Conservation (phyloP, 2,329 filamentous ascomycete species). For the Beauveria pseudobassiana region DNA sequence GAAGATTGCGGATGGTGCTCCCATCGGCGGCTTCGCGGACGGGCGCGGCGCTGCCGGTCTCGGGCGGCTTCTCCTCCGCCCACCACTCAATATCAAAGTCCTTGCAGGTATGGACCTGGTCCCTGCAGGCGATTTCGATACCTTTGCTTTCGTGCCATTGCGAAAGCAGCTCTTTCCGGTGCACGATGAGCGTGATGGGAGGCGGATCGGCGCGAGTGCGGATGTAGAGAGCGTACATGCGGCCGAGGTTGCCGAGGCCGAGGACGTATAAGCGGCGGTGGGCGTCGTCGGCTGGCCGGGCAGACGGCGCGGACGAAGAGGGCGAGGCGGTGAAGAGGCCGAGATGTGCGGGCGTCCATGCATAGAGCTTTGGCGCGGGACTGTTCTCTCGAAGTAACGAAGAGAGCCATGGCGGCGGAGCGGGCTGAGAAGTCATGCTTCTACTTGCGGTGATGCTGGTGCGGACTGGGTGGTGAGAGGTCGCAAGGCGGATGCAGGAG, state of each 20-base stretch:
- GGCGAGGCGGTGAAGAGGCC: not conserved
- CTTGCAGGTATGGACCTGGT: conserved; percentile 22
- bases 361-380: conserved; percentile 28
- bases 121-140: conserved; percentile 36
- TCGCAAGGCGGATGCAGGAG: not conserved
- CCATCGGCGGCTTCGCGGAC: conserved; percentile 33
- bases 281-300: conserved; percentile 11
- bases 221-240: conserved; percentile 68
- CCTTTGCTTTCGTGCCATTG: conserved; percentile 39
- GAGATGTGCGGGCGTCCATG: conserved; percentile 28
- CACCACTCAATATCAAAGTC: conserved; percentile 48
- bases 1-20: conserved; percentile 57
- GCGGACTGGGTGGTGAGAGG: not conserved
- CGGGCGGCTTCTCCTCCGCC: conserved; percentile 33
- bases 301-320: not conserved
- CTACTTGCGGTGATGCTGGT: not conserved
- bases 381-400: conserved; percentile 19
- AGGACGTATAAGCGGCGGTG: conserved; percentile 63
- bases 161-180: conserved; percentile 44
- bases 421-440: not conserved
- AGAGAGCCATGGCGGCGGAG: conserved; percentile 26
- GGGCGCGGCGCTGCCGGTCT: conserved; percentile 19
- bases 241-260: conserved; percentile 74
- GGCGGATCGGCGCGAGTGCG: conserved; percentile 52
- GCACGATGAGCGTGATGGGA: conserved; percentile 74